A percentile compares a stretch with the other conserved stretches of the same genome.
phyloP scores from a whole-genome alignment of 2,329 filamentous ascomycete species.

The Epichloe gansuensis region DNA sequence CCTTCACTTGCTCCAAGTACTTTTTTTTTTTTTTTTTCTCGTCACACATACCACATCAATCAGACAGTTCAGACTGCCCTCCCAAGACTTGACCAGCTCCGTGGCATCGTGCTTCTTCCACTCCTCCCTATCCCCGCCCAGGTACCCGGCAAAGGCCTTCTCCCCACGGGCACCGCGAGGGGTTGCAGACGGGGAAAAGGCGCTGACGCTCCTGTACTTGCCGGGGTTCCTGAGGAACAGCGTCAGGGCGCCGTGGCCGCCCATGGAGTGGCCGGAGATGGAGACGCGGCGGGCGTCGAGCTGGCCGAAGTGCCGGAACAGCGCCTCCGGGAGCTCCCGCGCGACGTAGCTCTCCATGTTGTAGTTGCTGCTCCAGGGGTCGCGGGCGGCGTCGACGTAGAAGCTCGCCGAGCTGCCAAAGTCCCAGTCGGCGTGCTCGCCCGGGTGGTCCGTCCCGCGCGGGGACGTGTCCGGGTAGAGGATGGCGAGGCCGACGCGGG shows the following conservation, averaged over 20 bases:
- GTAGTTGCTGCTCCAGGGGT: conserved; percentile 68
- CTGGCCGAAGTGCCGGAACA: conserved; percentile 59
- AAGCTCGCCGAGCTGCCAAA: conserved; percentile 90
- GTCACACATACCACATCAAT: conserved; percentile 65
- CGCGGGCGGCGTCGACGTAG: conserved; percentile 75
- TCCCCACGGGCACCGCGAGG: conserved; percentile 75
- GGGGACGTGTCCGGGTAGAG: conserved; percentile 94
- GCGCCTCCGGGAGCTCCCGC: conserved; percentile 66
- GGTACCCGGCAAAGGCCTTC: conserved; percentile 88
- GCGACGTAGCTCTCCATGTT: conserved; percentile 92
- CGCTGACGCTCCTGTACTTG: conserved; percentile 77
- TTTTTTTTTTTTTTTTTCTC: no score
- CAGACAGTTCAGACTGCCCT: conserved; percentile 58
- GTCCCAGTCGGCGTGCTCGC: conserved; percentile 81
- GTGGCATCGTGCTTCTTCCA: conserved; percentile 91
- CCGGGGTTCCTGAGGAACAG: conserved; percentile 86
- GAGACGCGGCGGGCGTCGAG: conserved; percentile 61
- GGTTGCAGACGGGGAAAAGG: conserved; percentile 85
- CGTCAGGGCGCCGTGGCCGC: conserved; percentile 87
- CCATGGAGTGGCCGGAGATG: conserved; percentile 95
- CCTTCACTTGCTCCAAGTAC: no score
- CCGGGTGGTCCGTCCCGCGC: conserved; percentile 65
- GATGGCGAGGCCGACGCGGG: conserved; percentile 73
- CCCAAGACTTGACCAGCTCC: conserved; percentile 70
- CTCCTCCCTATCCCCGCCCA: conserved; percentile 61